These are phyloP conservation scores for Pelargonium australe DNA, from an alignment of 441 rosid species.

Conservation along the genomic window DNA sequence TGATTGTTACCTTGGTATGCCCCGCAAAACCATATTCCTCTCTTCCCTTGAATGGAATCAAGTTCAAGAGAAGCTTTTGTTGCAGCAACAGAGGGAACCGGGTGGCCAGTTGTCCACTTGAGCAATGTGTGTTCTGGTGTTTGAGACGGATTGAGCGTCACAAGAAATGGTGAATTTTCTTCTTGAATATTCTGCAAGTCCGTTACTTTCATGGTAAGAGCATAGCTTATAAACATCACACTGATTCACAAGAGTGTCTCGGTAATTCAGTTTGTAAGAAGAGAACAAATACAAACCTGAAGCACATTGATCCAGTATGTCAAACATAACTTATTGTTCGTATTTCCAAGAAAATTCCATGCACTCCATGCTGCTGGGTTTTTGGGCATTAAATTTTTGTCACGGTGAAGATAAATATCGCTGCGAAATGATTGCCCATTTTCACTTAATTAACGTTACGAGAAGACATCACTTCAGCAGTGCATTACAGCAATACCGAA, in stretches of 20 bases:
- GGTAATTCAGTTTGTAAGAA: background rate
- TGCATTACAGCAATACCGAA: no score
- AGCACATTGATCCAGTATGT: constrained; percentile 91
- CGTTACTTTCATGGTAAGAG: background rate
- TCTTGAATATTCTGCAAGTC: constrained; percentile 20
- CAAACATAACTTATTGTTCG: constrained; percentile 52
- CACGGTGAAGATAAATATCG: constrained; percentile 71
- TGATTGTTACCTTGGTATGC: constrained; percentile 59
- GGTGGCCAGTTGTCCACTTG: constrained; percentile 80
- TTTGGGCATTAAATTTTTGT: constrained; percentile 66
- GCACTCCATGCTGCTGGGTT: constrained; percentile 85
- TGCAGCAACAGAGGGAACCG: constrained; percentile 76
- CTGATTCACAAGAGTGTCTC: background rate
- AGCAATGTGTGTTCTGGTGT: constrained; percentile 52
- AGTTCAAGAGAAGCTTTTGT: constrained; percentile 70
- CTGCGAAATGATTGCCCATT: constrained; percentile 36
- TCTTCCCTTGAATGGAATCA: constrained; percentile 64
- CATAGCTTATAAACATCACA: background rate
- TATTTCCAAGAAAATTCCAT: constrained; percentile 78
- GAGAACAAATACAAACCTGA: constrained; percentile 44
- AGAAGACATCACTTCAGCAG: no score
- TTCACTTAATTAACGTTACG: no score
- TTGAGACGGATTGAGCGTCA: constrained; percentile 64
- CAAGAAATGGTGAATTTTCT: constrained; percentile 50
- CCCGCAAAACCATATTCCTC: constrained; percentile 83